These are phyloP conservation scores for Globisporangium alternatum DNA, from an alignment of 352 stramenopile species.

Conservation along the genomic window DNA sequence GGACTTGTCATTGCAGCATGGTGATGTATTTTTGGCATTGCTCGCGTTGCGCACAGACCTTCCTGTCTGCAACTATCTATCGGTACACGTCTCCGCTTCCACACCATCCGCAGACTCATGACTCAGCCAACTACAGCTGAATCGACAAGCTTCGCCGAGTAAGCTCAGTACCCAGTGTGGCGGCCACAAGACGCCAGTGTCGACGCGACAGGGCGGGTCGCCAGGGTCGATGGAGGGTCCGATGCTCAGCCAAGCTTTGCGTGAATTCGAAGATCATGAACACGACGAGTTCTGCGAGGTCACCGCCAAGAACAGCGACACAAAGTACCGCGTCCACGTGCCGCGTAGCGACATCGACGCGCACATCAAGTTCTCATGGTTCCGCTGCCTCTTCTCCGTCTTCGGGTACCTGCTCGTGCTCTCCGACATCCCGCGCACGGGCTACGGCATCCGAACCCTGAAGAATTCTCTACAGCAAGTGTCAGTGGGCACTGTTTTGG, in stretches of 20 bases:
- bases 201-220: background rate
- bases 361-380: constrained; percentile 25
- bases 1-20: no score
- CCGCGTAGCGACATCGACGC: constrained; percentile 23
- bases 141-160: no score
- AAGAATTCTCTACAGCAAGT: constrained; percentile 14
- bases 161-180: background rate
- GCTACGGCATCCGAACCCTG: constrained; percentile 24
- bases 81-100: no score
- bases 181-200: background rate
- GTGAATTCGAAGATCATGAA: background rate
- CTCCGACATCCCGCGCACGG: constrained; percentile 50
- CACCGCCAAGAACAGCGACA: background rate
- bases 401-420: constrained; percentile 30
- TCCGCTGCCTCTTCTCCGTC: constrained; percentile 30
- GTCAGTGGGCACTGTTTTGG: constrained; percentile 22
- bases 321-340: background rate
- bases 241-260: background rate
- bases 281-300: background rate
- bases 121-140: no score
- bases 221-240: background rate
- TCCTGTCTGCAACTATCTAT: no score
- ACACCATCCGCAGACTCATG: no score
- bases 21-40: no score
- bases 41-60: no score